A percentile compares a stretch with the other conserved stretches of the same genome.
These are phyloP conservation scores for Rhinocladiella similis DNA, from an alignment of 2,329 filamentous ascomycete genomes.

Conservation along the genomic window DNA sequence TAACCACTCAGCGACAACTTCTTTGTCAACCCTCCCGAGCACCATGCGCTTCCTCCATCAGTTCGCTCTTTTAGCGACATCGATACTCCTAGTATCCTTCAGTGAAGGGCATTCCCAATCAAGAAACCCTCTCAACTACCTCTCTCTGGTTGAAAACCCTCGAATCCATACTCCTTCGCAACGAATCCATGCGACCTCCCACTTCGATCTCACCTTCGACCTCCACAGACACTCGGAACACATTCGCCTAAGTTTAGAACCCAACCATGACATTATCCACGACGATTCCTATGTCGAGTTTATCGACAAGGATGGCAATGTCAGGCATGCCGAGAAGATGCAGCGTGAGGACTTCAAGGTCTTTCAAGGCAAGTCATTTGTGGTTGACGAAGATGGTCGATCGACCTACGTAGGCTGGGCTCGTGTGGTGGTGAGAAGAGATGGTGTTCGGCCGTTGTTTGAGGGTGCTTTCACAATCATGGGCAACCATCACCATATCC, in stretches of 20 bases:
- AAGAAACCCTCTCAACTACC: constrained; percentile 73
- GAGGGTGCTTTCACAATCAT: constrained; percentile 84
- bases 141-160: constrained; percentile 72
- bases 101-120: constrained; percentile 64
- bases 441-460: constrained; percentile 79
- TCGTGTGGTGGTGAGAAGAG: constrained; percentile 72
- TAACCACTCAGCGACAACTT: background rate
- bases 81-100: constrained; percentile 15
- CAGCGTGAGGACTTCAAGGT: constrained; percentile 75
- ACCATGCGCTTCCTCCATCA: constrained; percentile 29
- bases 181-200: constrained; percentile 74
- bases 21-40: background rate
- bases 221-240: constrained; percentile 67
- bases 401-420: constrained; percentile 89
- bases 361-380: constrained; percentile 76
- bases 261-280: constrained; percentile 86
- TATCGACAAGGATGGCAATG: constrained; percentile 68
- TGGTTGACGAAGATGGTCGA: constrained; percentile 61
- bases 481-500: constrained; percentile 83
- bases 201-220: constrained; percentile 82
- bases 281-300: constrained; percentile 73
- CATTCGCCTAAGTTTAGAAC: constrained; percentile 78
- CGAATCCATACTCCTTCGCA: constrained; percentile 76
- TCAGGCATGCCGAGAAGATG: constrained; percentile 67
- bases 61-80: constrained; percentile 18